Evolutionary conservation across 345 rosid genomes (phyloP).

Genomic region (Jatropha curcas): DNA sequence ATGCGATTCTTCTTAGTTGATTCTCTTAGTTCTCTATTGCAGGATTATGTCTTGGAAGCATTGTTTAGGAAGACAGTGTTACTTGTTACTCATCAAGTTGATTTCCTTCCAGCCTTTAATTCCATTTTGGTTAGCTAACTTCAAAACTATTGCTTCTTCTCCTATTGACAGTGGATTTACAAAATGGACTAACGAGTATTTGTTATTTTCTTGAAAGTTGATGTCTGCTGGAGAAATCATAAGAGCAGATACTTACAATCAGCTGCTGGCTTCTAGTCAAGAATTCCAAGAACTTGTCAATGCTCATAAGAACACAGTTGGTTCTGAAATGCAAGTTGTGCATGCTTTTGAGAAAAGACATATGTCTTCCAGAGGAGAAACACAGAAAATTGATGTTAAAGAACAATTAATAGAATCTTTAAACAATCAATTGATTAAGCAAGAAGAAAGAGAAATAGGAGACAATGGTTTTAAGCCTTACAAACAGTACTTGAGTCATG

Average conservation of each 20-base stretch:
- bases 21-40: constrained; percentile 10
- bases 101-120: constrained; percentile 52
- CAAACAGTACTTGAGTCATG: constrained; percentile 41
- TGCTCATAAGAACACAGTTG: constrained; percentile 39
- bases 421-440: constrained; percentile 48
- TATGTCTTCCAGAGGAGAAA: constrained; percentile 28
- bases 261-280: constrained; percentile 37
- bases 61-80: constrained; percentile 49
- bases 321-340: constrained; percentile 11
- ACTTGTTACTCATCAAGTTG: constrained; percentile 60
- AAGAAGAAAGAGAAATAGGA: constrained; percentile 56
- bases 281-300: constrained; percentile 54
- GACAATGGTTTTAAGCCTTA: constrained; percentile 54
- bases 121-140: constrained; percentile 42
- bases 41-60: constrained; percentile 55
- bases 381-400: constrained; percentile 16
- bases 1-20: no score
- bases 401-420: constrained; percentile 19
- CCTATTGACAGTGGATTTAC: neutral
- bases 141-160: neutral
- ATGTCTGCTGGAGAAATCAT: constrained; percentile 50
- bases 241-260: constrained; percentile 36
- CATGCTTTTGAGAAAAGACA: constrained; percentile 2
- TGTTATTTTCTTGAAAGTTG: constrained; percentile 39
- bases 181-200: neutral